These are phyloP conservation scores for Kwoniella dendrophila DNA, from an alignment of 768 basidiomycete species.

Conservation along the genomic window DNA sequence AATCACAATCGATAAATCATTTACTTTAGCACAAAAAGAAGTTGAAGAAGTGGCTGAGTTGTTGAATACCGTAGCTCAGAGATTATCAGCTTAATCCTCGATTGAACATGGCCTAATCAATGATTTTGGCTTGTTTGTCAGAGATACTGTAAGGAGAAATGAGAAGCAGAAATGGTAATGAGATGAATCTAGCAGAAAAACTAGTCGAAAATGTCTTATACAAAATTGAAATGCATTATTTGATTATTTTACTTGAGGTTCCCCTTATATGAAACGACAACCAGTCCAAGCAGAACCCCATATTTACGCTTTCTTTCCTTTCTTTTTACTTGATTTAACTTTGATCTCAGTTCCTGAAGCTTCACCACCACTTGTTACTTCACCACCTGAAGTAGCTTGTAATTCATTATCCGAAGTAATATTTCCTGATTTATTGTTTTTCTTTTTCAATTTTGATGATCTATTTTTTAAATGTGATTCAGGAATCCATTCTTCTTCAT, in stretches of 20 bases:
- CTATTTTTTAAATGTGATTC: slow-evolving; percentile 49
- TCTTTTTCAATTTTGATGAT: slow-evolving; percentile 37
- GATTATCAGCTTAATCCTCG: slow-evolving; percentile 24
- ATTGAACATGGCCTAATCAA: too few relatives aligned
- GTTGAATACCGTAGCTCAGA: slow-evolving; percentile 37
- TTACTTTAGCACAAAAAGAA: slow-evolving; percentile 49
- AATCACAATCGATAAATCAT: slow-evolving; percentile 49
- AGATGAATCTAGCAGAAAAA: too few relatives aligned
- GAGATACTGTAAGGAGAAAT: not conserved
- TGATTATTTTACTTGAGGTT: too few relatives aligned
- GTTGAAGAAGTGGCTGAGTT: slow-evolving; percentile 48
- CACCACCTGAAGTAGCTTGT: slow-evolving; percentile 42
- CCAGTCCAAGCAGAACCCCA: not conserved
- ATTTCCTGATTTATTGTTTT: slow-evolving; percentile 22
- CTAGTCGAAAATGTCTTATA: too few relatives aligned
- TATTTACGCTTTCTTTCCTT: slow-evolving; percentile 43
- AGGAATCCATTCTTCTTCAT: slow-evolving; percentile 58
- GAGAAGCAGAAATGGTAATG: not conserved
- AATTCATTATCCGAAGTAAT: slow-evolving; percentile 39
- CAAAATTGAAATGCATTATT: too few relatives aligned
- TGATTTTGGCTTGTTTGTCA: not conserved
- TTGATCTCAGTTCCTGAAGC: slow-evolving; percentile 44
- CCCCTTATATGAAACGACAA: too few relatives aligned
- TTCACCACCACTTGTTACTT: slow-evolving; percentile 52
- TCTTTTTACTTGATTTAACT: slow-evolving; percentile 36